Conservation (phyloP, 2,329 filamentous ascomycete species). For the Tolypocladium amazonense region DNA sequence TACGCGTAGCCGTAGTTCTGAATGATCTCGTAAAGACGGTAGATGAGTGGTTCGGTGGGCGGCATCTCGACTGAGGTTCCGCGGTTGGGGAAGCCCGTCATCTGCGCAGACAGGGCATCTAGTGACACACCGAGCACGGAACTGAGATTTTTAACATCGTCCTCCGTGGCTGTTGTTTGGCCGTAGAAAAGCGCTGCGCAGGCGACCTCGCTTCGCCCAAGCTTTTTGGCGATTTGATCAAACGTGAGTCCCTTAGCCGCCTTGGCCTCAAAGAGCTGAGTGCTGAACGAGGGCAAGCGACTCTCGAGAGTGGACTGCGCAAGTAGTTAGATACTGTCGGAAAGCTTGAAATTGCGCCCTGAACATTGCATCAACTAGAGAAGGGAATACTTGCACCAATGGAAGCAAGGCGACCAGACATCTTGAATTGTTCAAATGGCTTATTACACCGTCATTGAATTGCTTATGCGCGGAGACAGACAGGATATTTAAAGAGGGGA, state of each 20-base stretch:
- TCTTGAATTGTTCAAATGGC: not conserved
- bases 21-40: constrained; percentile 85
- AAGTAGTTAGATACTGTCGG: not conserved
- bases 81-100: constrained; percentile 69
- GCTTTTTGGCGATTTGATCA: constrained; percentile 60
- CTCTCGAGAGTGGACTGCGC: constrained; percentile 52
- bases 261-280: constrained; percentile 63
- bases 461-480: not conserved
- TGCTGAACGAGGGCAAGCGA: constrained; percentile 59
- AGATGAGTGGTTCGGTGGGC: constrained; percentile 46
- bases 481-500: not conserved
- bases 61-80: constrained; percentile 46
- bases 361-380: not conserved
- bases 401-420: not conserved
- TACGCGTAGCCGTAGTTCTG: constrained; percentile 97
- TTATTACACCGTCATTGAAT: not conserved
- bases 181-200: constrained; percentile 87
- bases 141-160: constrained; percentile 58
- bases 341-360: not conserved
- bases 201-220: constrained; percentile 74
- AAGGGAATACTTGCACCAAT: not conserved
- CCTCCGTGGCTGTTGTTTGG: constrained; percentile 61
- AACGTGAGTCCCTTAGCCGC: constrained; percentile 66
- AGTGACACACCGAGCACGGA: constrained; percentile 51
- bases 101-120: constrained; percentile 45